phyloP scores from a whole-genome alignment of 2,329 filamentous ascomycete genomes.

The Arthrobotrys sphaeroides region DNA sequence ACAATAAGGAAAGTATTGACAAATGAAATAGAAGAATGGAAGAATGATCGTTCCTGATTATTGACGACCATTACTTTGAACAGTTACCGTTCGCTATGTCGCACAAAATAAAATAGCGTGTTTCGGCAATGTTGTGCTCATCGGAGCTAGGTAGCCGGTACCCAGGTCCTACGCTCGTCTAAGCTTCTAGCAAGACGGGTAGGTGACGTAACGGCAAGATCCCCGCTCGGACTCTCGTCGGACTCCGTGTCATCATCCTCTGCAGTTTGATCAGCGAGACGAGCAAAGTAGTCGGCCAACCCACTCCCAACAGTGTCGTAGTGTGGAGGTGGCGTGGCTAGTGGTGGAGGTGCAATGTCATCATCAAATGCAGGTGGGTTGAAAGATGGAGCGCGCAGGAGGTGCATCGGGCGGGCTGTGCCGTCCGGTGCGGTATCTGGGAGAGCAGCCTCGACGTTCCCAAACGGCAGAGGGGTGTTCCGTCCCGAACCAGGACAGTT shows the following conservation, averaged over 20 bases:
- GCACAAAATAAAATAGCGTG: background rate
- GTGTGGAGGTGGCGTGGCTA: slow-evolving; percentile 82
- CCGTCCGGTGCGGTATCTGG: slow-evolving; percentile 59
- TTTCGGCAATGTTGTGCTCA: slow-evolving; percentile 28
- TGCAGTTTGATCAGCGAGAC: slow-evolving; percentile 70
- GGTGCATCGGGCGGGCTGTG: slow-evolving; percentile 78
- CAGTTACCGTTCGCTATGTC: background rate
- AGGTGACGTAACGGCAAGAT: slow-evolving; percentile 59
- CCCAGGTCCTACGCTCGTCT: slow-evolving; percentile 70
- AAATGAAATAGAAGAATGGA: slow-evolving; percentile 9
- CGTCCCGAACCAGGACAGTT: slow-evolving; percentile 63
- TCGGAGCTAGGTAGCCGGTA: slow-evolving; percentile 61
- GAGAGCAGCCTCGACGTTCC: slow-evolving; percentile 61
- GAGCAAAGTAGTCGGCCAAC: slow-evolving; percentile 85
- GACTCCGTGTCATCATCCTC: slow-evolving; percentile 62
- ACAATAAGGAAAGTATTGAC: background rate
- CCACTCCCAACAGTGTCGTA: slow-evolving; percentile 78
- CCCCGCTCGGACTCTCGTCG: slow-evolving; percentile 67
- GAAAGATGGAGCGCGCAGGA: slow-evolving; percentile 83
- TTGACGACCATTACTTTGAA: background rate
- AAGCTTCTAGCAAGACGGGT: slow-evolving; percentile 66
- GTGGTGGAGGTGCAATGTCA: slow-evolving; percentile 76
- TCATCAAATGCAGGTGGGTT: slow-evolving; percentile 88
- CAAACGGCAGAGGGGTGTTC: slow-evolving; percentile 62
- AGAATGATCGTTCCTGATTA: background rate